Percentiles rank a stretch among this genome's conserved stretches.
Conservation (phyloP, 2,329 filamentous ascomycete genomes). For the Colletotrichum horii region DNA sequence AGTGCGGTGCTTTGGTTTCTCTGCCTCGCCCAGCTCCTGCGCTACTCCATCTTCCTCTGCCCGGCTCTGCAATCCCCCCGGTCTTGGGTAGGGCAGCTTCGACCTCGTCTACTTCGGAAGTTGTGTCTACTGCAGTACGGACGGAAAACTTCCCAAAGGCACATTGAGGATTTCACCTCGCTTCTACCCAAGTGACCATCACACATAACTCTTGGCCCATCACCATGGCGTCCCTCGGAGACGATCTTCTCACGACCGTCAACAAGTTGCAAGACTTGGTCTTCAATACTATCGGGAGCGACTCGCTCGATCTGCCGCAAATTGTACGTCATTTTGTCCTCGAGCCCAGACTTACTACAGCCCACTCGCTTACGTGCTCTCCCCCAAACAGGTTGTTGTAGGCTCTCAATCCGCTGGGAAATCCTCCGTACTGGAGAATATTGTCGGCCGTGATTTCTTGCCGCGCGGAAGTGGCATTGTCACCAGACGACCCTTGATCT, state of each 20-base stretch:
- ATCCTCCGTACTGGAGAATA: conserved; percentile 98
- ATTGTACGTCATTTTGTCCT: conserved; percentile 71
- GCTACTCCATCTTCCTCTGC: not conserved
- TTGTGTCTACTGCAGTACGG: not conserved
- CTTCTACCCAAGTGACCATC: not conserved
- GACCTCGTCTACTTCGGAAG: not conserved
- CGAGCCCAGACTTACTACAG: not conserved
- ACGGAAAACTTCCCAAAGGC: not conserved
- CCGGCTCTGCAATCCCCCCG: not conserved
- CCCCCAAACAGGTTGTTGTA: conserved; percentile 80
- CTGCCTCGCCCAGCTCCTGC: not conserved
- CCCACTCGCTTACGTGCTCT: not conserved
- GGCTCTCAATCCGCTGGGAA: conserved; percentile 98
- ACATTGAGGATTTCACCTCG: not conserved
- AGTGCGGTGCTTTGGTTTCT: not conserved
- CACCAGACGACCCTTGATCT: conserved; percentile 89
- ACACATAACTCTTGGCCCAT: conserved; percentile 17
- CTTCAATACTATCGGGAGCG: conserved; percentile 99
- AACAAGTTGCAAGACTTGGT: conserved; percentile 99
- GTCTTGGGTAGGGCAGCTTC: not conserved
- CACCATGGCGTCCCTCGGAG: conserved; percentile 89
- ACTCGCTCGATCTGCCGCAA: conserved; percentile 95
- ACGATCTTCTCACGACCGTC: conserved; percentile 92
- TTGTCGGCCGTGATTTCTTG: conserved; percentile 96
- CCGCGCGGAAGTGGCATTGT: conserved; percentile 97